Percentiles rank a stretch among this genome's conserved stretches.
Evolutionary conservation across 108 stramenopile species (phyloP).

Genomic region (Cylindrotheca closterium): DNA sequence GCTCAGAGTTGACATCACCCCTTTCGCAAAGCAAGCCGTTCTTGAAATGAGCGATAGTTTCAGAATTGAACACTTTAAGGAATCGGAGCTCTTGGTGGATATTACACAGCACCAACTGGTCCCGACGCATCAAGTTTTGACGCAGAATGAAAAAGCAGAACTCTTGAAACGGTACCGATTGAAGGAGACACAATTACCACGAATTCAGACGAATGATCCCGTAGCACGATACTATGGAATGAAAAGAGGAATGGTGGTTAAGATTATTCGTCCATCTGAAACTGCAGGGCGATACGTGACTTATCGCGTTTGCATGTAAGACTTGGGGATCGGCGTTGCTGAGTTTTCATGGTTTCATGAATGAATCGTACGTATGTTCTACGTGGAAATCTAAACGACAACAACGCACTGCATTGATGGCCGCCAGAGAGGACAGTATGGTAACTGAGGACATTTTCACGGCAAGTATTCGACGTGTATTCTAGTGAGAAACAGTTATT

Average conservation of each 20-base stretch:
- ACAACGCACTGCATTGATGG: too few relatives aligned
- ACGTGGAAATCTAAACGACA: too few relatives aligned
- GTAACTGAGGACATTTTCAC: too few relatives aligned
- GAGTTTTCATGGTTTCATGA: background rate
- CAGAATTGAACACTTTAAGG: constrained; percentile 97
- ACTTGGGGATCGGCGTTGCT: too few relatives aligned
- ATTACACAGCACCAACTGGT: constrained; percentile 98
- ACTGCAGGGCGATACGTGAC: constrained; percentile 99
- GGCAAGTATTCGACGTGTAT: too few relatives aligned
- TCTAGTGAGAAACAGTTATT: too few relatives aligned
- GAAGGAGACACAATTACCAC: constrained; percentile 96
- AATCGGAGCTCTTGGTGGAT: constrained; percentile 97
- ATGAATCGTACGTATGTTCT: too few relatives aligned
- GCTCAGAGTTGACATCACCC: constrained; percentile 85
- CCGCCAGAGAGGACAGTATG: too few relatives aligned
- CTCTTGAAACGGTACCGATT: constrained; percentile 95
- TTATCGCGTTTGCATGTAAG: constrained; percentile 98
- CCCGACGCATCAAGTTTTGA: constrained; percentile 91
- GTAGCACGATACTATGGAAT: constrained; percentile 98
- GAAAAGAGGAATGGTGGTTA: constrained; percentile 96
- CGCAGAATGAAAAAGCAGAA: constrained; percentile 90
- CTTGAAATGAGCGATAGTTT: constrained; percentile 86
- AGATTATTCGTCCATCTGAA: constrained; percentile 98
- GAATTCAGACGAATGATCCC: constrained; percentile 98
- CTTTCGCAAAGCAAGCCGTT: constrained; percentile 93